Evolutionary conservation across 2,329 filamentous ascomycete genomes (phyloP), one percentile per base, ranked within the genome.

Genomic region (Fusarium sp.): DNA sequence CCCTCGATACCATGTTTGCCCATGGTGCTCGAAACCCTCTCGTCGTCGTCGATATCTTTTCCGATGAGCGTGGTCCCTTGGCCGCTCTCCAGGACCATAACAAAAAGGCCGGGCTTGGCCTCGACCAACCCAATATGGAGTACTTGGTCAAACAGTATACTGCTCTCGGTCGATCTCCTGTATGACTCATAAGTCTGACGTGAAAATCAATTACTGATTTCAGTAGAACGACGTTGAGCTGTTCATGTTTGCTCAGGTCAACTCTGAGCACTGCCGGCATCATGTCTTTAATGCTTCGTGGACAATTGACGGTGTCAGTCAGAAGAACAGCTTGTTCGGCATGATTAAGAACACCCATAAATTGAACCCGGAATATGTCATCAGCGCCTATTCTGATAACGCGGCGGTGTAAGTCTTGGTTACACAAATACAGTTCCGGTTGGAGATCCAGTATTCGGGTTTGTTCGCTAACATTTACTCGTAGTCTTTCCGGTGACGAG

Each of bases 241-340:
- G 28, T 98, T 98, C 87, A 98, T 98, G 96, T 99, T 98, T 82
- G 95, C 95, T 22, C 96, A 99, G 84, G 95, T 99, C 81, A 98
- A 98, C 86, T 98, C 95, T 7, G 96, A 99, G 86, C 95, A 98
- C 83, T 97, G 87, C 75, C 86, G 87, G 30, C 87, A 89, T 81
- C 97, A 98, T 86, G 93, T 97, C 77, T 99, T 99, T 89, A 99
- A 99, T 82, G 95, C 96, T 33, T 92, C 91, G 66, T 99, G 96
- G 94, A 96, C 92, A 22, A 97, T 99, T 77, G 95, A 99, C 81
- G 95, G 95, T 58, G 87, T 92, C 74, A 85, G 87, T 72, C 96
- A 95, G 87, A 88, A 90, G 50, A 89, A 92, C 80, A 95, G 92
- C 74, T 87, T 99, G 13, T 99, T 99, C 79, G 91, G 91, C 39